Base-by-base conservation (phyloP, 2,329 filamentous ascomycete species). In the Pseudopyricularia cyperi region DNA sequence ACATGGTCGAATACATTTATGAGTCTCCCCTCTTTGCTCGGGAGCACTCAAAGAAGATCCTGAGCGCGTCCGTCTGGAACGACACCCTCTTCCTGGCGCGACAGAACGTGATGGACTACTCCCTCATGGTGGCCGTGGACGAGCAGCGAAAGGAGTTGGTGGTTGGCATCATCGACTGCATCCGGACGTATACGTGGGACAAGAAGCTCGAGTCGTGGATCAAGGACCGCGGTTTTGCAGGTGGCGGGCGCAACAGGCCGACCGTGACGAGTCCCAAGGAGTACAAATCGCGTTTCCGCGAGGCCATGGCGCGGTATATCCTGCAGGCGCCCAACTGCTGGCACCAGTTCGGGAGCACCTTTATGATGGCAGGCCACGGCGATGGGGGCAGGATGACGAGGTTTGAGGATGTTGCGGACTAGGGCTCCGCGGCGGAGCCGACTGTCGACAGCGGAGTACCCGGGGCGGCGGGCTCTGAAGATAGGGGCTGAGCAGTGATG, bases 191-290 rank as follows among this genome's bases (percentile, higher is more conserved):
- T 65, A 98, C 93, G 0, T 98, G 93, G 89, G 93, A 98, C 72
- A 98, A 98, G 75, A 96, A 96, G 65, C 79, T 98, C n/a, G 93
- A 98, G 71, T 93, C 85, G 52, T 98, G 93, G 93, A 96, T 98
- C 76, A 98, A 98, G 68, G 90, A 97, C 63, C 85, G 91, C 37
- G 93, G 87, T 1, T 89, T 90, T 61, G 85, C 80, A 0, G 82
- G 83, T 6, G 82, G 83, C 53, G 83, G 83, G 30, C 81, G 86
- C 53, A 87, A 94, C 61, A 79, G 89, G 55, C 94, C 94, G 8
- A 98, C 93, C 0, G 93, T 98, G 50, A 98, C 93, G 11, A 94
- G 87, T 67, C 94, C 93, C 2, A 95, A 93, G 69, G 93, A 98
- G 69, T 98, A 98, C 66, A 94, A 96, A 68, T 90, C 87, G 59